These are phyloP conservation scores for Crithidia bombi DNA, from an alignment of 208 protist genomes.

Conservation along the genomic window DNA sequence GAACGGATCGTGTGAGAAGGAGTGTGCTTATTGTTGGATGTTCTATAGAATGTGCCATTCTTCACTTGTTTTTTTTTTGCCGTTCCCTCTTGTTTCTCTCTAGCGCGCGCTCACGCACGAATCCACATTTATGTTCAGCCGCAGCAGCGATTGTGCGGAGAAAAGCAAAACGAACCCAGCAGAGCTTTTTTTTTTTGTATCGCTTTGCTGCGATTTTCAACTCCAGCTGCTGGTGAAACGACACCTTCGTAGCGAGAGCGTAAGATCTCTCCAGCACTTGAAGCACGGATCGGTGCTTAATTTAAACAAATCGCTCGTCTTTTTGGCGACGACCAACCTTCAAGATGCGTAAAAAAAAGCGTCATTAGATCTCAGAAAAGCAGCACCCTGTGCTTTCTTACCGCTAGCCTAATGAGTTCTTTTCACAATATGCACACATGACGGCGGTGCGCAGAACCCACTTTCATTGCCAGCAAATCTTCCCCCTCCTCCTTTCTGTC, in stretches of 20 bases:
- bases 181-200: not conserved
- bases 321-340: too few species aligned
- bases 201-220: not conserved
- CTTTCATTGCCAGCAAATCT: not conserved
- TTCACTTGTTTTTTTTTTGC: constrained; percentile 13
- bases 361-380: too few species aligned
- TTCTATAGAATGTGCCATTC: constrained; percentile 23
- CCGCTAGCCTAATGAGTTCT: too few species aligned
- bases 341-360: too few species aligned
- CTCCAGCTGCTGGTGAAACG: too few species aligned
- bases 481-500: not conserved
- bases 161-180: not conserved
- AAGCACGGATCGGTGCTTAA: too few species aligned
- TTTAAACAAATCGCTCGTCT: too few species aligned
- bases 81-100: constrained; percentile 22
- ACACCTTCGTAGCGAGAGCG: too few species aligned
- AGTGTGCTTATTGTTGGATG: constrained; percentile 20
- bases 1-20: not conserved
- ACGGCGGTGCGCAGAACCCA: too few species aligned
- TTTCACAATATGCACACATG: too few species aligned
- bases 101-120: not conserved
- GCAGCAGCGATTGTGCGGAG: not conserved
- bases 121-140: constrained; percentile 9
- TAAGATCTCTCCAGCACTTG: too few species aligned
- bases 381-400: too few species aligned